phyloP scores from a whole-genome alignment of 129 eudicot genomes.

The Rutidosis leptorrhynchoides region DNA sequence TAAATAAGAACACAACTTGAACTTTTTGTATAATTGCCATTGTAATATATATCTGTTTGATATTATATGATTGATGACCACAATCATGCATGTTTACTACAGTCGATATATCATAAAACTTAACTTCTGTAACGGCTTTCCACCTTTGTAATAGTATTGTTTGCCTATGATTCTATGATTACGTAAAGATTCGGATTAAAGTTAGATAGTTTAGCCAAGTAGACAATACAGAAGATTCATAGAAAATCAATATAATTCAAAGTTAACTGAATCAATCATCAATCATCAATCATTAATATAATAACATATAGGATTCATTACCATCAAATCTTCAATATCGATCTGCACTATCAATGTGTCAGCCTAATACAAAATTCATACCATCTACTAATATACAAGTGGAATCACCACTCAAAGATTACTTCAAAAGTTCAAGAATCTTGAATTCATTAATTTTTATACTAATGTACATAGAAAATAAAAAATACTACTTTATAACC shows the following conservation, averaged over 20 bases:
- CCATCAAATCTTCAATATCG: no score
- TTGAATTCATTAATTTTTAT: no score
- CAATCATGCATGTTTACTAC: no score
- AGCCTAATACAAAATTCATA: background rate
- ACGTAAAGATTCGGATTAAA: no score
- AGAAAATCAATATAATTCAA: background rate
- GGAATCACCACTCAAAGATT: no score
- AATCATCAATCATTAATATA: background rate
- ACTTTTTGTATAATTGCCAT: background rate
- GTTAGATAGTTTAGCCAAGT: background rate
- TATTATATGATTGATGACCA: no score
- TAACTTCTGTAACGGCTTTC: background rate
- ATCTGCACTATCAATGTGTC: background rate
- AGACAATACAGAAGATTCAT: background rate
- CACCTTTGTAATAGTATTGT: no score
- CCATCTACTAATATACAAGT: no score
- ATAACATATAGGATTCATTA: no score
- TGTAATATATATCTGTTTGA: background rate
- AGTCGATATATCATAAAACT: background rate
- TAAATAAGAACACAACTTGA: constrained; percentile 9
- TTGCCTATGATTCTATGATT: background rate
- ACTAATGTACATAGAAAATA: no score
- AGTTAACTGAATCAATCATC: background rate
- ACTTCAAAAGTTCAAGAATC: no score
- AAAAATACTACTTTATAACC: no score